These are phyloP conservation scores for Alternaria sp. DNA, from an alignment of 2,329 filamentous ascomycete genomes.

Conservation along the genomic window DNA sequence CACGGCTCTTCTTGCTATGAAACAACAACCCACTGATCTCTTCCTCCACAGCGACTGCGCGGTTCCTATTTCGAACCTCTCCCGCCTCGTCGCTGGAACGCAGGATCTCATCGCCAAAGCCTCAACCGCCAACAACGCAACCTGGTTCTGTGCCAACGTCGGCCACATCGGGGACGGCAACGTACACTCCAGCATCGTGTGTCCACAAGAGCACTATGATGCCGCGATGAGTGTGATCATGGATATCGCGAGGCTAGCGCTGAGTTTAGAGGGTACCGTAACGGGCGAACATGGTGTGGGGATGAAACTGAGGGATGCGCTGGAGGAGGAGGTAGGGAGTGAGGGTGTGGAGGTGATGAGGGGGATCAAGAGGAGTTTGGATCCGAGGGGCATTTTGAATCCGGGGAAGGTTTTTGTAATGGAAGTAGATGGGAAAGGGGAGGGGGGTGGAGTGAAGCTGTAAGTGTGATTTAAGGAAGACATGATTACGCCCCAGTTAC, in stretches of 20 bases:
- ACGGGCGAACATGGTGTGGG: conserved; percentile 86
- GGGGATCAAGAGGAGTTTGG: conserved; percentile 78
- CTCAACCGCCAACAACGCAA: background rate
- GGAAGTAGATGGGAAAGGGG: too few species aligned
- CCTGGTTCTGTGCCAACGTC: conserved; percentile 58
- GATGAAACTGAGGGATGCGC: conserved; percentile 80
- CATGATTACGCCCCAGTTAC: too few species aligned
- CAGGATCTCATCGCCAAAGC: conserved; percentile 64
- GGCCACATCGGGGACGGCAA: conserved; percentile 73
- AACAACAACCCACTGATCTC: too few species aligned
- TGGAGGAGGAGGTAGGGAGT: conserved; percentile 76
- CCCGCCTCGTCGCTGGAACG: conserved; percentile 76
- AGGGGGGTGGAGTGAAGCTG: too few species aligned
- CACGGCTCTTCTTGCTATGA: conserved; percentile 71
- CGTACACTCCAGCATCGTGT: conserved; percentile 45
- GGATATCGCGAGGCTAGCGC: conserved; percentile 77
- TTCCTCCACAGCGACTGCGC: conserved; percentile 82
- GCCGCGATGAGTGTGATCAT: conserved; percentile 35
- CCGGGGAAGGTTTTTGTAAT: conserved; percentile 66
- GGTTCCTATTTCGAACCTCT: conserved; percentile 73
- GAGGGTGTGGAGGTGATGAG: conserved; percentile 79
- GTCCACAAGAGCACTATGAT: conserved; percentile 28
- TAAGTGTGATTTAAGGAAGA: too few species aligned
- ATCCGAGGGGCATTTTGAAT: conserved; percentile 71
- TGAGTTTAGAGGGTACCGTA: conserved; percentile 83